A percentile compares a stretch with the other conserved stretches of the same genome.
Conservation (phyloP, 2,329 filamentous ascomycete species). For the Colletotrichum nymphaeae region DNA sequence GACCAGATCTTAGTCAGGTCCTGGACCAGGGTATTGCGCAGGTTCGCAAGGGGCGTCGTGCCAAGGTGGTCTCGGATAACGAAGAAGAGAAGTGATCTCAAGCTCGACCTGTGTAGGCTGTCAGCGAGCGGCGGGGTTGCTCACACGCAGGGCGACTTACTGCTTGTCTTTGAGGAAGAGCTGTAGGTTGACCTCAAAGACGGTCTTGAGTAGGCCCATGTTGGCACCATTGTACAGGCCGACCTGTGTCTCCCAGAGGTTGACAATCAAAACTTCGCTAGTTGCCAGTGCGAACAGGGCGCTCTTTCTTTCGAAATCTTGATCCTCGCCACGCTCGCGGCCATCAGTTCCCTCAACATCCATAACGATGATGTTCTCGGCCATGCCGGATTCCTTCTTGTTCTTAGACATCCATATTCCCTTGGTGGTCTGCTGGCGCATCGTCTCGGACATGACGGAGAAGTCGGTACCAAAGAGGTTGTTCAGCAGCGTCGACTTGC, state of each 20-base stretch:
- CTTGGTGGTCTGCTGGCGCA: slow-evolving; percentile 96
- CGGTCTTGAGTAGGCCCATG: slow-evolving; percentile 98
- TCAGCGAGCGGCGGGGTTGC: slow-evolving; percentile 9
- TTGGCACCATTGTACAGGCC: slow-evolving; percentile 98
- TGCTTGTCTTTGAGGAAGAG: slow-evolving; percentile 96
- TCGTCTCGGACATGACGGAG: slow-evolving; percentile 96
- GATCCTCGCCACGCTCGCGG: slow-evolving; percentile 94
- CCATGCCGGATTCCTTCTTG: slow-evolving; percentile 80
- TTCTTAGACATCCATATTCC: slow-evolving; percentile 99
- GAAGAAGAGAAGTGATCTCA: slow-evolving; percentile 95
- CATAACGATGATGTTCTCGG: slow-evolving; percentile 98
- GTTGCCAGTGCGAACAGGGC: slow-evolving; percentile 96
- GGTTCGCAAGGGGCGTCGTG: slow-evolving; percentile 87
- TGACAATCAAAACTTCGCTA: slow-evolving; percentile 97
- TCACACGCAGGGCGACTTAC: slow-evolving; percentile 60
- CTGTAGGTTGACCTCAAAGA: slow-evolving; percentile 98
- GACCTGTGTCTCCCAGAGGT: slow-evolving; percentile 99
- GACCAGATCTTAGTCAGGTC: slow-evolving; percentile 94
- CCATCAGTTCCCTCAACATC: slow-evolving; percentile 98
- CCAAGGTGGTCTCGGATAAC: slow-evolving; percentile 98
- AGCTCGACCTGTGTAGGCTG: slow-evolving; percentile 72
- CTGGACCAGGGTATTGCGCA: slow-evolving; percentile 89
- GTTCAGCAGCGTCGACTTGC: slow-evolving; percentile 97
- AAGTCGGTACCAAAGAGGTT: slow-evolving; percentile 95
- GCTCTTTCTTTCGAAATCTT: slow-evolving; percentile 99